Evolutionary conservation across 202 grass and related monocot species (phyloP).

Genomic region (Musa balbisiana): DNA sequence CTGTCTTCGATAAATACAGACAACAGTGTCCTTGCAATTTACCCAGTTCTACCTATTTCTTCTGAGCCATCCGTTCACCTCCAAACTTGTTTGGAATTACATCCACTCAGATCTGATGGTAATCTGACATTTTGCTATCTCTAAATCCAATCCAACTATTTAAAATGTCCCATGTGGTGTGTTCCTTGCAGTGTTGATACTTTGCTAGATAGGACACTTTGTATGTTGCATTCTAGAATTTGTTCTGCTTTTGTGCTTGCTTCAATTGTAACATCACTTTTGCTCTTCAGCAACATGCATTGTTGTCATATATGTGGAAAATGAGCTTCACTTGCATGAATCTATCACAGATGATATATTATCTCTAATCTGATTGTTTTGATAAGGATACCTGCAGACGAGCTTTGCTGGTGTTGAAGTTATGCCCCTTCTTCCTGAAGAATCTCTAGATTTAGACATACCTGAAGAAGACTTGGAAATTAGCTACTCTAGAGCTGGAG

Average conservation of each 20-base stretch:
- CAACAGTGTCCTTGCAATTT: not conserved
- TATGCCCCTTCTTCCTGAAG: slow-evolving; percentile 86
- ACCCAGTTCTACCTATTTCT: not conserved
- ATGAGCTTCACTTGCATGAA: not conserved
- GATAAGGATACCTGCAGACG: slow-evolving; percentile 45
- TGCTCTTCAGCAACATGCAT: not conserved
- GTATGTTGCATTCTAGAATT: not conserved
- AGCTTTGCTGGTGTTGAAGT: slow-evolving; percentile 94
- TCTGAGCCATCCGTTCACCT: not conserved
- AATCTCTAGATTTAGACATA: slow-evolving; percentile 75
- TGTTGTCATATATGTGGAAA: not conserved
- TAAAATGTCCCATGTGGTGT: not conserved
- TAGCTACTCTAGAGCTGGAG: slow-evolving; percentile 78
- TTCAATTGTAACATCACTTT: not conserved
- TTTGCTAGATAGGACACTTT: not conserved
- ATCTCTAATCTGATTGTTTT: not conserved
- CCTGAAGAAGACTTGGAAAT: slow-evolving; percentile 95
- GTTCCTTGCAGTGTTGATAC: not conserved
- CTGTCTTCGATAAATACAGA: not conserved
- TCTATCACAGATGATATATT: not conserved
- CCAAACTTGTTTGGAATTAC: not conserved
- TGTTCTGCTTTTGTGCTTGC: not conserved
- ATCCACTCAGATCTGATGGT: too few species aligned
- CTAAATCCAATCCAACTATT: not conserved
- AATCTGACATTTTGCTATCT: not conserved